Percentiles rank a stretch among this genome's conserved stretches.
These are phyloP conservation scores for Cochlearia excelsa DNA, from an alignment of 345 rosid genomes.

Conservation along the genomic window DNA sequence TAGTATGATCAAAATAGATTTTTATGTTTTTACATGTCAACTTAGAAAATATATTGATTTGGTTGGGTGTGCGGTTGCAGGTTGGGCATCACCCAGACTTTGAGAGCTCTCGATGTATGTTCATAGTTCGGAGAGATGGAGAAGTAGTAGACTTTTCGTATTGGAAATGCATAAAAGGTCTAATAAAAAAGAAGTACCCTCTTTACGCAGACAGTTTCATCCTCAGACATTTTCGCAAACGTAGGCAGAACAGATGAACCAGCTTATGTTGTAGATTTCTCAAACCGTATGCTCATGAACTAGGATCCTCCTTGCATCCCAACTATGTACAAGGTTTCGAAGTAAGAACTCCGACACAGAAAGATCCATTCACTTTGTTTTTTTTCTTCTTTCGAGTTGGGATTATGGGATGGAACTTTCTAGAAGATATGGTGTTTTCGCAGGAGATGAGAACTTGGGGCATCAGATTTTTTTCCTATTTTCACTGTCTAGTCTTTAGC, in stretches of 20 bases:
- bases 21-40: not conserved
- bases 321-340: conserved; percentile 27
- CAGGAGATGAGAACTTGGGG: conserved; percentile 19
- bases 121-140: conserved; percentile 82
- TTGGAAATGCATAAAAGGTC: conserved; percentile 96
- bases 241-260: conserved; percentile 45
- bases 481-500: too few species aligned
- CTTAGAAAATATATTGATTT: not conserved
- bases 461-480: too few species aligned
- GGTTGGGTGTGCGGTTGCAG: conserved; percentile 36
- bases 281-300: conserved; percentile 16
- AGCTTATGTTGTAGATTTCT: conserved; percentile 27
- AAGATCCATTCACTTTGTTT: conserved; percentile 14
- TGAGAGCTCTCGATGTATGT: conserved; percentile 72
- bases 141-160: conserved; percentile 77
- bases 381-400: conserved; percentile 22
- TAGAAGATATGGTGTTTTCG: conserved; percentile 19
- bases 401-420: conserved; percentile 15
- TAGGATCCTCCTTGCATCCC: conserved; percentile 8
- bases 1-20: not conserved
- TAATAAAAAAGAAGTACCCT: conserved; percentile 88
- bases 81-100: conserved; percentile 87
- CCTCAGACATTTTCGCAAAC: conserved; percentile 74
- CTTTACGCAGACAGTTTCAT: conserved; percentile 86
- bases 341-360: conserved; percentile 21